Percentiles rank a stretch among this genome's conserved stretches.
Conservation (phyloP, 2,329 filamentous ascomycete species). For the Westerdykella sp. region DNA sequence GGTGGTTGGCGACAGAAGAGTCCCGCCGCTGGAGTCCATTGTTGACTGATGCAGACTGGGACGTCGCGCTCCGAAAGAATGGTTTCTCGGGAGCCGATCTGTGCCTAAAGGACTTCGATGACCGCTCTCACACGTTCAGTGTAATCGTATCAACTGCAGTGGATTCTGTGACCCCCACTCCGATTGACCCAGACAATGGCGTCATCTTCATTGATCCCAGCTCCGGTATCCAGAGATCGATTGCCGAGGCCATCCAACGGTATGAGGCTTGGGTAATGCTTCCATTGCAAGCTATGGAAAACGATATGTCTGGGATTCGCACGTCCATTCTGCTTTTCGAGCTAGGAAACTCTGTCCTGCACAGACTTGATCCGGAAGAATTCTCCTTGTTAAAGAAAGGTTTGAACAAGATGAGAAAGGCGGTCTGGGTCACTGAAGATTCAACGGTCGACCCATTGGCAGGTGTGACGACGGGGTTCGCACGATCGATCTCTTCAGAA, state of each 20-base stretch:
- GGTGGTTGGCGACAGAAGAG: conserved; percentile 23
- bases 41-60: conserved; percentile 30
- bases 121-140: not conserved
- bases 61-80: conserved; percentile 21
- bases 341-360: too few relatives aligned
- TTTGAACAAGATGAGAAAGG: not conserved
- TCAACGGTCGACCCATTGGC: not conserved
- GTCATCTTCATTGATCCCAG: not conserved
- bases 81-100: conserved; percentile 28
- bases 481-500: not conserved
- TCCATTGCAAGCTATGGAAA: too few relatives aligned
- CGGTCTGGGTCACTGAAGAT: not conserved
- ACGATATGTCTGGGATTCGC: too few relatives aligned
- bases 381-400: too few relatives aligned
- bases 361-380: too few relatives aligned
- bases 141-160: conserved; percentile 4
- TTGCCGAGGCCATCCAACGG: not conserved
- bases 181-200: too few relatives aligned
- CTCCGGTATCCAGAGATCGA: not conserved
- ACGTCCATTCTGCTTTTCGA: too few relatives aligned
- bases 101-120: conserved; percentile 2
- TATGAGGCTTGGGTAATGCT: not conserved
- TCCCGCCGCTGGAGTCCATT: conserved; percentile 26
- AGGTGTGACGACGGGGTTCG: not conserved
- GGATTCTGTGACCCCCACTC: not conserved